Conservation (phyloP, 2,329 filamentous ascomycete genomes). For the Pyricularia pennisetigena region DNA sequence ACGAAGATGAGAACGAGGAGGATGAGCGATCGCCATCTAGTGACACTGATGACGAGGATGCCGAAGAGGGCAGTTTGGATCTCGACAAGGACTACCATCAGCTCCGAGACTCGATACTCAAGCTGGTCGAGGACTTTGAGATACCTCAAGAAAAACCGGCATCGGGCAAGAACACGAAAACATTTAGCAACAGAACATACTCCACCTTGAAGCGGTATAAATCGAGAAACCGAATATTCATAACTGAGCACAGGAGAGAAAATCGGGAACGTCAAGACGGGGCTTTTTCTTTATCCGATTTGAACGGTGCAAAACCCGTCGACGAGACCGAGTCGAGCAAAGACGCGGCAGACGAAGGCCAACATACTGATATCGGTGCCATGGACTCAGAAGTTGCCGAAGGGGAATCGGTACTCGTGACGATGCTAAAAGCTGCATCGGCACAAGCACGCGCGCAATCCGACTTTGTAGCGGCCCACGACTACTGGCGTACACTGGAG, state of each 20-base stretch:
- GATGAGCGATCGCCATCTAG: conserved; percentile 52
- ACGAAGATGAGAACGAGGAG: conserved; percentile 49
- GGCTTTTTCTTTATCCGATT: not conserved
- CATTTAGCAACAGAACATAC: conserved; percentile 61
- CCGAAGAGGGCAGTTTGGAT: conserved; percentile 46
- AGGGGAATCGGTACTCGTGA: conserved; percentile 42
- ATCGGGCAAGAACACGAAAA: conserved; percentile 45
- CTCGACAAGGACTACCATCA: conserved; percentile 74
- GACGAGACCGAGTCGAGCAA: not conserved
- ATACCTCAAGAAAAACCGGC: conserved; percentile 52
- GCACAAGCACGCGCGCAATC: conserved; percentile 67
- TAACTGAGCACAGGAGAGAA: conserved; percentile 37
- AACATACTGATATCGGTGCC: not conserved
- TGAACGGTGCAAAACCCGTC: conserved; percentile 30
- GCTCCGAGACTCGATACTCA: conserved; percentile 69
- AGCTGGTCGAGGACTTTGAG: conserved; percentile 74
- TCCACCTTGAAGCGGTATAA: conserved; percentile 45
- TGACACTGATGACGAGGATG: conserved; percentile 51
- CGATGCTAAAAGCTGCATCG: conserved; percentile 69
- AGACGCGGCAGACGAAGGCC: conserved; percentile 9
- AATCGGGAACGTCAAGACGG: not conserved
- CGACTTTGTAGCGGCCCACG: conserved; percentile 74
- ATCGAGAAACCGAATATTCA: conserved; percentile 48
- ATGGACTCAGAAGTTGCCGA: not conserved
- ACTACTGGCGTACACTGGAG: conserved; percentile 76